Base-by-base conservation (phyloP, 208 protist genomes). In the Chromosphaera perkinsii region DNA sequence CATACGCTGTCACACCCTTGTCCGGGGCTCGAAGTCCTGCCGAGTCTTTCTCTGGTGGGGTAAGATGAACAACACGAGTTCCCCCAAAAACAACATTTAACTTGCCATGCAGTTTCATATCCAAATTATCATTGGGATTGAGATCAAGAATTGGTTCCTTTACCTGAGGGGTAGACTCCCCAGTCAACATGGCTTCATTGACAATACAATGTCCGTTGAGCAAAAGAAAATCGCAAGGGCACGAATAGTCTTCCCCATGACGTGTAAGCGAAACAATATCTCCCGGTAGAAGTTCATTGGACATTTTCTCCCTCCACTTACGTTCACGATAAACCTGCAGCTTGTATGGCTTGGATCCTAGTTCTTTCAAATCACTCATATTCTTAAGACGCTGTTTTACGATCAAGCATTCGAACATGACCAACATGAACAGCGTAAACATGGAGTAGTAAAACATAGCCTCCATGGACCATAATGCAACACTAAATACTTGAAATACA, bases 161-260 rank as follows among this genome's bases (percentile, higher is more conserved):
- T 24, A 56, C 20, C 48, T 42, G 29, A 29, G 17, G 10, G 22
- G 60, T 14, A 67, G 27, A 42, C 82, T 99, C 95, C 45, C 96
- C 96, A 10, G 95, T 99, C n/a, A 99, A 81, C 60, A 95, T 93
- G 9, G 95, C 85, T 76, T 99, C 96, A 79, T 98, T 98, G 1
- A 97, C 91, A 4, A 99, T 88, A 33, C 81, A 88, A n/a, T 84
- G 89, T 57, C 95, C 95, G 43, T 73, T 74, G 4, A 98, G 73
- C 1, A 99, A 64, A 3, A 98, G 26, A 26, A 91, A 80, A 72
- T 98, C 95, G 36, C 92, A 93, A 9, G 93, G 94, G 47, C n/a
- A 24, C 55, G 27, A 5, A 63, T 4, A 26, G 37, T 27, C 26
- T 39, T 32, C 42, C 9, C 42, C 27, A 17, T 31, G 40, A 36